A percentile compares a stretch with the other conserved stretches of the same genome.
These are phyloP conservation scores for Aspergillus nomiae DNA, from an alignment of 2,329 filamentous ascomycete genomes.

Conservation along the genomic window DNA sequence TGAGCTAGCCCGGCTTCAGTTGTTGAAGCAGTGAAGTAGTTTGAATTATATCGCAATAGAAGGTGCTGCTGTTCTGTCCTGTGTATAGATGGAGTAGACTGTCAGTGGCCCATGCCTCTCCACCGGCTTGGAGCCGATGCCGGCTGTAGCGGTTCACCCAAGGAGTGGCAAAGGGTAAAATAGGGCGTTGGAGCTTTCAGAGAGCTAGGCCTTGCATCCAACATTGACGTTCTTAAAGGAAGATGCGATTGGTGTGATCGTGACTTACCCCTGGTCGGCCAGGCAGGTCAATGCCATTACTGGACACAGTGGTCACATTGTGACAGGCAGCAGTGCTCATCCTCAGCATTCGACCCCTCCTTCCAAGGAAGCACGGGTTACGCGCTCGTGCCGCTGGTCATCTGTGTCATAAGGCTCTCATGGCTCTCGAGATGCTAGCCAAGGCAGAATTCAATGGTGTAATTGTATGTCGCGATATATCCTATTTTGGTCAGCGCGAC, in stretches of 20 bases:
- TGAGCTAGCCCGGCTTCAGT: slow-evolving; percentile 49
- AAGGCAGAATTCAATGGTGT: background rate
- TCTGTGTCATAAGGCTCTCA: background rate
- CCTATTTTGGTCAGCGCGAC: background rate
- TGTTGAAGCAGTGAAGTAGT: background rate
- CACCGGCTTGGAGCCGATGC: background rate
- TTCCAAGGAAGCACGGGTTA: background rate
- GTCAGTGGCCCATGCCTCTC: background rate
- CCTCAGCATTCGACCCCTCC: background rate
- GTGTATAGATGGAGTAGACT: background rate
- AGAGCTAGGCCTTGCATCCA: background rate
- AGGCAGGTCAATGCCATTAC: background rate
- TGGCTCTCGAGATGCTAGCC: background rate
- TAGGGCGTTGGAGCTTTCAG: background rate
- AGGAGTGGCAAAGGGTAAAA: background rate
- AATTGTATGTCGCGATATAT: background rate
- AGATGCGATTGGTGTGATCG: background rate
- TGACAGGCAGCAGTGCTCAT: background rate
- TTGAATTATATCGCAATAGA: background rate
- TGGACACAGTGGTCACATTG: background rate
- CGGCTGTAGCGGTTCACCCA: background rate
- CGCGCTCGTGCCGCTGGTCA: background rate
- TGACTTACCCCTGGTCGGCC: background rate
- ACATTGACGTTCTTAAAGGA: background rate
- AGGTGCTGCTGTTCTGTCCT: background rate